phyloP scores from a whole-genome alignment of 2,329 filamentous ascomycete species.

The Cladosporium sp. region DNA sequence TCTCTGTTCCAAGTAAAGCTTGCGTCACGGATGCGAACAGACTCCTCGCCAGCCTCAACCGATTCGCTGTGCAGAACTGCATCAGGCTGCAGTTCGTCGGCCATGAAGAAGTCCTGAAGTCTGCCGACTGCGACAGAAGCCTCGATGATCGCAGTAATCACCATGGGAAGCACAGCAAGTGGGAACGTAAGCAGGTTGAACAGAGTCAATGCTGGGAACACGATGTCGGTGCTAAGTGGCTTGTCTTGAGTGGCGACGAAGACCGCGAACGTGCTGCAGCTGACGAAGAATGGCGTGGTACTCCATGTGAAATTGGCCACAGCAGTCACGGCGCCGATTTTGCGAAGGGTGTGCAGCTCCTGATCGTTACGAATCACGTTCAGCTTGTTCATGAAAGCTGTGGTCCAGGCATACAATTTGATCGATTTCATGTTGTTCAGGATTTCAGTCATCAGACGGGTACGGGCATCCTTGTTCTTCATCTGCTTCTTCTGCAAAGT shows the following conservation, averaged over 20 bases:
- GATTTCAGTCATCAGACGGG: slow-evolving; percentile 92
- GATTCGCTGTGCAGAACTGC: slow-evolving; percentile 69
- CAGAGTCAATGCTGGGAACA: slow-evolving; percentile 86
- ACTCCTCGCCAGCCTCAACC: slow-evolving; percentile 76
- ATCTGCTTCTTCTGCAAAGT: slow-evolving; percentile 92
- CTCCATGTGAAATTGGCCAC: slow-evolving; percentile 98
- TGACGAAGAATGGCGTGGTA: slow-evolving; percentile 94
- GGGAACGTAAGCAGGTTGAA: slow-evolving; percentile 98
- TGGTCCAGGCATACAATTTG: slow-evolving; percentile 97
- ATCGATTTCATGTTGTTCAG: slow-evolving; percentile 99
- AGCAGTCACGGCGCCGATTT: slow-evolving; percentile 90
- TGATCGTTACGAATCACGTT: slow-evolving; percentile 94
- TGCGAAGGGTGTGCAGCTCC: slow-evolving; percentile 90
- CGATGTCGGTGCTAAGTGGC: slow-evolving; percentile 87
- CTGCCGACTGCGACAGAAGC: slow-evolving; percentile 87
- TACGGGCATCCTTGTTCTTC: slow-evolving; percentile 97
- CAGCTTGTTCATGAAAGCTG: slow-evolving; percentile 94
- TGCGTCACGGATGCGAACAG: slow-evolving; percentile 75
- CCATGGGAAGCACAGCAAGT: slow-evolving; percentile 90
- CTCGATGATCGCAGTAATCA: slow-evolving; percentile 94
- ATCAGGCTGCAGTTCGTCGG: slow-evolving; percentile 85
- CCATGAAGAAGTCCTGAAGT: slow-evolving; percentile 76
- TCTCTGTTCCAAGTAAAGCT: slow-evolving; percentile 95
- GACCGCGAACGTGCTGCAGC: slow-evolving; percentile 91
- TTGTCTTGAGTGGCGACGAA: slow-evolving; percentile 80